These are phyloP conservation scores for Pichia scutulata DNA, from an alignment of 805 yeast genomes.

Conservation along the genomic window DNA sequence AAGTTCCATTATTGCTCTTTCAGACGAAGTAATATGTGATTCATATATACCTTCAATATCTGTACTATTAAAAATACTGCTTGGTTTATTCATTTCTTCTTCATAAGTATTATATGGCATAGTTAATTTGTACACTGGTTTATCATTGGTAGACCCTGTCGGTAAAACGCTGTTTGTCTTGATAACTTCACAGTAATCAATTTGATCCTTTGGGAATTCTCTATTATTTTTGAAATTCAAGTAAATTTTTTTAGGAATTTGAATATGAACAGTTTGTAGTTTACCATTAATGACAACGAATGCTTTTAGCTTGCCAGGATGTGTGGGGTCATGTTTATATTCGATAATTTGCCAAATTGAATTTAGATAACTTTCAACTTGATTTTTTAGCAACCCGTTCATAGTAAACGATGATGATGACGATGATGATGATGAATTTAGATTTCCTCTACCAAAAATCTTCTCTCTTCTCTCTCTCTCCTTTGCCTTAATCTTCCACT, in stretches of 20 bases:
- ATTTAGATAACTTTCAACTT: slow-evolving; percentile 71
- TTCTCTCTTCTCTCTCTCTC: slow-evolving; percentile 65
- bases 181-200: slow-evolving; percentile 48
- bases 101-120: slow-evolving; percentile 61
- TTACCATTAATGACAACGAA: slow-evolving; percentile 60
- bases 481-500: slow-evolving; percentile 76
- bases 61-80: slow-evolving; percentile 56
- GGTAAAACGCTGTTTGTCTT: slow-evolving; percentile 61
- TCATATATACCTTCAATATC: slow-evolving; percentile 69
- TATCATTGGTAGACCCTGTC: slow-evolving; percentile 47
- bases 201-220: slow-evolving; percentile 21
- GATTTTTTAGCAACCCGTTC: slow-evolving; percentile 62
- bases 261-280: slow-evolving; percentile 65
- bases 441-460: slow-evolving; percentile 60
- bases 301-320: slow-evolving; percentile 74
- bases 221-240: slow-evolving; percentile 50
- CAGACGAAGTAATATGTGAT: slow-evolving; percentile 54
- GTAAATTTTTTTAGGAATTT: slow-evolving; percentile 66
- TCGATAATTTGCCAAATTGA: slow-evolving; percentile 83
- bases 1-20: slow-evolving; percentile 69
- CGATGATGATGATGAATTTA: slow-evolving; percentile 2
- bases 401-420: slow-evolving; percentile 51
- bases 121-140: slow-evolving; percentile 47
- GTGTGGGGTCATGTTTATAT: slow-evolving; percentile 43
- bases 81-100: slow-evolving; percentile 48